These are phyloP conservation scores for Nicotiana tomentosiformis DNA, from an alignment of 257 asterid species.

Conservation along the genomic window DNA sequence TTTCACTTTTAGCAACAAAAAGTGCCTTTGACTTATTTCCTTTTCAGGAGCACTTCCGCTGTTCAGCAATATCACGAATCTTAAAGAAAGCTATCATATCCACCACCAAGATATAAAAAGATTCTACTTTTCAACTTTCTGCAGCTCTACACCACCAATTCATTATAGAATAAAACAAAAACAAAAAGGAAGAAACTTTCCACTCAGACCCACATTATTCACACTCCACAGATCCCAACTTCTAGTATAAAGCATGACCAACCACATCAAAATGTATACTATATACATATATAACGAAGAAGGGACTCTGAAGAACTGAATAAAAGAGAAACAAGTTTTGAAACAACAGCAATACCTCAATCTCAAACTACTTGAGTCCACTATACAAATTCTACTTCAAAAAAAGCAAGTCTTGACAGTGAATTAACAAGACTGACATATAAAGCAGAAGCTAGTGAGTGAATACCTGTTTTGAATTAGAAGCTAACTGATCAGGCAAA, in stretches of 20 bases:
- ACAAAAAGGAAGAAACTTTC: background rate
- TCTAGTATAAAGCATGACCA: too few relatives aligned
- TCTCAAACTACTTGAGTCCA: background rate
- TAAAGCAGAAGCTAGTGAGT: background rate
- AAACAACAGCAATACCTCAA: background rate
- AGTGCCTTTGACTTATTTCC: background rate
- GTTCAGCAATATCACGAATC: conserved; percentile 5
- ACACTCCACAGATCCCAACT: background rate
- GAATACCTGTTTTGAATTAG: conserved; percentile 29
- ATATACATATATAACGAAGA: background rate
- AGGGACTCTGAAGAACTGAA: background rate
- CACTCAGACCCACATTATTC: background rate
- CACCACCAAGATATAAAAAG: background rate
- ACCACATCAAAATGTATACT: background rate
- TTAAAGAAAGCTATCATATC: background rate
- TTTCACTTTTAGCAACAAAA: conserved; percentile 6
- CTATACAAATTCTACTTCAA: background rate
- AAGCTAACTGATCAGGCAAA: conserved; percentile 37
- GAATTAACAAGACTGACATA: background rate
- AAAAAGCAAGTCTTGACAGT: background rate
- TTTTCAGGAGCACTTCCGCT: background rate
- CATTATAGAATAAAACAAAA: background rate
- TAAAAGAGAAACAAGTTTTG: background rate
- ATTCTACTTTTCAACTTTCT: background rate
- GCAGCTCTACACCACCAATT: background rate